phyloP scores from a whole-genome alignment of 2,329 filamentous ascomycete genomes.

The Ophiostoma triangulosporum region DNA sequence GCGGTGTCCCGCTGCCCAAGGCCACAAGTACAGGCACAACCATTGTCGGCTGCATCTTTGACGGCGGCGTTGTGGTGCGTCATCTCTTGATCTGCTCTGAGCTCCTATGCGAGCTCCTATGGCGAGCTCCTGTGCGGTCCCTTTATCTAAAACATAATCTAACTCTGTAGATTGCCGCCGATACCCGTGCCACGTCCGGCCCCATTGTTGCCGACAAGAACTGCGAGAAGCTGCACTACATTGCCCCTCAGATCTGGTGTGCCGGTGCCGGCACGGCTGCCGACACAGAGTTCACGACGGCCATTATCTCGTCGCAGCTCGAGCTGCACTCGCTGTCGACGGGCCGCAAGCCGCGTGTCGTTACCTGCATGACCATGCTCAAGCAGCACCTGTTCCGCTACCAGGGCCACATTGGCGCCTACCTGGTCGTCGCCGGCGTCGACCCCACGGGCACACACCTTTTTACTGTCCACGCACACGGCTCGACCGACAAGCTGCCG shows the following conservation, averaged over 20 bases:
- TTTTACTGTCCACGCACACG: constrained; percentile 97
- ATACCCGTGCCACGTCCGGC: constrained; percentile 91
- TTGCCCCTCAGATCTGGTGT: constrained; percentile 97
- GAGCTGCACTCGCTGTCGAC: constrained; percentile 95
- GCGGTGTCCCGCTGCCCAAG: constrained; percentile 88
- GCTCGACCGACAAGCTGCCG: constrained; percentile 93
- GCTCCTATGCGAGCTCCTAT: too few relatives aligned
- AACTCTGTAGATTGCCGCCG: constrained; percentile 70
- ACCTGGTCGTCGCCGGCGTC: constrained; percentile 91
- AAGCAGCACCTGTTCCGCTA: constrained; percentile 99
- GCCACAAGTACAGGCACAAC: constrained; percentile 98
- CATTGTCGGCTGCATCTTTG: constrained; percentile 93
- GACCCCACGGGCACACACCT: constrained; percentile 91
- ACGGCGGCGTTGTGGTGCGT: constrained; percentile 86
- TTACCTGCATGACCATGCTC: constrained; percentile 98
- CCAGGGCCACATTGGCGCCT: constrained; percentile 95
- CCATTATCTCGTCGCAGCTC: constrained; percentile 95
- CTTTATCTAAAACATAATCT: neutral
- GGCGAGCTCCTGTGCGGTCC: too few relatives aligned
- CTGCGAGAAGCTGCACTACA: constrained; percentile 99
- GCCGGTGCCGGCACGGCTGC: constrained; percentile 94
- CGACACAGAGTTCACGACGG: constrained; percentile 97
- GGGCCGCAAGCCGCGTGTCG: constrained; percentile 89
- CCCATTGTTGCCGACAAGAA: constrained; percentile 99
- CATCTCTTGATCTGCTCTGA: neutral